phyloP scores from a whole-genome alignment of 2,329 filamentous ascomycete genomes.

The Colletotrichum echinochloae region DNA sequence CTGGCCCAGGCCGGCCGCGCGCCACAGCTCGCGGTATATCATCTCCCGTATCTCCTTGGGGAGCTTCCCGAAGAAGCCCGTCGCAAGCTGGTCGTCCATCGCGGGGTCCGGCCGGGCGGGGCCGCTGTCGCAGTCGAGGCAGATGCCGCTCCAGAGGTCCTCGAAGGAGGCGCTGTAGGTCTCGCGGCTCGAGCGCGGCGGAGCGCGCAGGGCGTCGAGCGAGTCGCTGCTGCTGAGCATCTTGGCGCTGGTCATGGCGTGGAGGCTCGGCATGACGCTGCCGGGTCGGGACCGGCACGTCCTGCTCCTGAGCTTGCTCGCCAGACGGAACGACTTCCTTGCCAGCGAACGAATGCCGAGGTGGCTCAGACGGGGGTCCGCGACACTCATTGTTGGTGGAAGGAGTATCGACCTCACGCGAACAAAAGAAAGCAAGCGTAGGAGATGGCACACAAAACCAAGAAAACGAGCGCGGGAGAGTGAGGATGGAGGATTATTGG shows the following conservation, averaged over 20 bases:
- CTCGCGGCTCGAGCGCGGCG: not conserved
- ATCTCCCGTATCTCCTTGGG: conserved; percentile 29
- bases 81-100: not conserved
- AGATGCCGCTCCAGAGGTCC: not conserved
- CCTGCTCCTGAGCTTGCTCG: not conserved
- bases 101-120: not conserved
- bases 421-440: not conserved
- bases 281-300: not conserved
- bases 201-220: not conserved
- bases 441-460: not conserved
- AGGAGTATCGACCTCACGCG: not conserved
- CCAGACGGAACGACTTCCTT: not conserved
- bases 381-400: conserved; percentile 28
- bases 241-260: not conserved
- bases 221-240: not conserved
- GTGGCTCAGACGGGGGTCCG: not conserved
- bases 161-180: not conserved
- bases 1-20: conserved; percentile 17
- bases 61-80: conserved; percentile 18
- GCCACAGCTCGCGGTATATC: conserved; percentile 33
- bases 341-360: conserved; percentile 15
- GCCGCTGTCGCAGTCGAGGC: no score
- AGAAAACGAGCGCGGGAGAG: no score
- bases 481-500: not conserved
- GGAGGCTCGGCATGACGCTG: not conserved